Conservation (phyloP, 2,329 filamentous ascomycete species). For the Thermoascus crustaceus region DNA sequence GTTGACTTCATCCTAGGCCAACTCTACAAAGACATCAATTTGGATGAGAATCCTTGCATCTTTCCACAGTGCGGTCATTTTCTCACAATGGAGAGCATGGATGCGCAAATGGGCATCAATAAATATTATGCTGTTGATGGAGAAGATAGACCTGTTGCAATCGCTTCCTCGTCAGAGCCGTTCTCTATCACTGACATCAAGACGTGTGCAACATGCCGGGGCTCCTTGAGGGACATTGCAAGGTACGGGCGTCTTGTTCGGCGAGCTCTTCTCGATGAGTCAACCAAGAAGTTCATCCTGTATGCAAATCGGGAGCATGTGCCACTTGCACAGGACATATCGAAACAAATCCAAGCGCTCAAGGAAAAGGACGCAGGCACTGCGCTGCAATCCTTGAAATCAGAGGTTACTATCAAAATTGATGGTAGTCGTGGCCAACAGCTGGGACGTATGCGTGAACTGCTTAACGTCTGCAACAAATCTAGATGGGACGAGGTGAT, state of each 20-base stretch:
- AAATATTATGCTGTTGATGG: constrained; percentile 21
- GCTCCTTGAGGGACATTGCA: constrained; percentile 48
- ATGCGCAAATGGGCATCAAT: constrained; percentile 50
- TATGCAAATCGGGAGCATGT: constrained; percentile 41
- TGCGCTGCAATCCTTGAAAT: constrained; percentile 8
- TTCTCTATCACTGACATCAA: constrained; percentile 46
- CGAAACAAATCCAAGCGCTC: constrained; percentile 17
- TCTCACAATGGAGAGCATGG: constrained; percentile 52
- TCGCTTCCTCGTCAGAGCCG: constrained; percentile 30
- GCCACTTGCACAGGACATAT: constrained; percentile 31
- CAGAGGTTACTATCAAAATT: constrained; percentile 6
- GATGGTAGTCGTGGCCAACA: constrained; percentile 14
- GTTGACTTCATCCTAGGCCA: constrained; percentile 53
- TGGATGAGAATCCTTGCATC: constrained; percentile 54
- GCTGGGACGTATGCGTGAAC: constrained; percentile 15
- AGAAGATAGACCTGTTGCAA: constrained; percentile 15
- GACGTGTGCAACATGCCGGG: constrained; percentile 53
- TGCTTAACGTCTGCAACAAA: constrained; percentile 15
- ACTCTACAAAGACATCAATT: constrained; percentile 49
- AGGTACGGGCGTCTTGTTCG: constrained; percentile 57
- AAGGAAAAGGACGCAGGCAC: constrained; percentile 7
- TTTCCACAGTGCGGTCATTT: constrained; percentile 58
- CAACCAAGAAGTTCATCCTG: constrained; percentile 56
- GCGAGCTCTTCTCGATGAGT: constrained; percentile 53
- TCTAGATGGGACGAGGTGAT: constrained; percentile 17